Conservation (phyloP, 2,329 filamentous ascomycete genomes). For the Aureobasidium sp. region DNA sequence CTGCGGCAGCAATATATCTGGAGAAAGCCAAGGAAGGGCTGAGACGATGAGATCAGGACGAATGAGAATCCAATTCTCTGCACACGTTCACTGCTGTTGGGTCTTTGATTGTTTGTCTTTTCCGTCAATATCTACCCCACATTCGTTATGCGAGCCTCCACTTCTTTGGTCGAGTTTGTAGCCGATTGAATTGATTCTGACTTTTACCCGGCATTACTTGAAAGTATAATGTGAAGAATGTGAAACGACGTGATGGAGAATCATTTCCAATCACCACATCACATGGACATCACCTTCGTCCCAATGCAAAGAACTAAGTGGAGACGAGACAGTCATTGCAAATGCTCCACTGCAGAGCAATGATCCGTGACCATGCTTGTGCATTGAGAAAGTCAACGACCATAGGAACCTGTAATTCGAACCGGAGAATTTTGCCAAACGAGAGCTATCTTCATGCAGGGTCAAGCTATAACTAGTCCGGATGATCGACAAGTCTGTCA, state of each 20-base stretch:
- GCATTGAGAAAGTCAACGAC: too few species aligned
- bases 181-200: neutral
- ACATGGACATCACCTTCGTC: neutral
- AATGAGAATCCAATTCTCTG: neutral
- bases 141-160: neutral
- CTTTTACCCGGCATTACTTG: neutral
- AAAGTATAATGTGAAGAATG: neutral
- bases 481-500: neutral
- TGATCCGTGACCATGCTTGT: neutral
- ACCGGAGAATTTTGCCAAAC: neutral
- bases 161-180: neutral
- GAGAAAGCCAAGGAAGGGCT: neutral
- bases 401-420: neutral
- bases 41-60: neutral
- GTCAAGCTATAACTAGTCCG: neutral
- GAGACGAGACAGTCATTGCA: neutral
- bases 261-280: neutral
- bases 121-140: neutral
- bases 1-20: neutral
- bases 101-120: neutral
- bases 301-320: neutral
- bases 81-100: neutral
- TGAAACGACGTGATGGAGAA: neutral
- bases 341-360: neutral
- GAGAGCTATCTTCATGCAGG: neutral